Conservation (phyloP, 1,284 basidiomycete genomes). For the Sanghuangporus sanghuang region DNA sequence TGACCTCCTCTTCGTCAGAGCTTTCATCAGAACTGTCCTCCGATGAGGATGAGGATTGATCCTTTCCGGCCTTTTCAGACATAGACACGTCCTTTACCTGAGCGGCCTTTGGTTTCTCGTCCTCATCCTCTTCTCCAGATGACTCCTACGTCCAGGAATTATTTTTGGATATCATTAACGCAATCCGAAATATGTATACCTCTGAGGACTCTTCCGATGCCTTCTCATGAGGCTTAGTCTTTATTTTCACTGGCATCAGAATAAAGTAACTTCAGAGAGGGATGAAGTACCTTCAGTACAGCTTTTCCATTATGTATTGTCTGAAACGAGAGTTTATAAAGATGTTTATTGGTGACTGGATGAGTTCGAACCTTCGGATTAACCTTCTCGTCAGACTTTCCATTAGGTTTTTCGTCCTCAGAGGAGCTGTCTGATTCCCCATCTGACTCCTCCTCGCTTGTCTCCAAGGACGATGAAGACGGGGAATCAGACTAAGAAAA, state of each 20-base stretch:
- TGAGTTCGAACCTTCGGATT: slow-evolving; percentile 14
- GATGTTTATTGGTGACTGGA: not conserved
- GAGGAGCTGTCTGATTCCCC: not conserved
- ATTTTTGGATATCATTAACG: not conserved
- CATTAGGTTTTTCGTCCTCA: not conserved
- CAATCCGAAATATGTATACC: too few relatives aligned
- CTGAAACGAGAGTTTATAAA: too few relatives aligned
- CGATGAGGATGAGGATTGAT: not conserved
- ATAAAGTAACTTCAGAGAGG: not conserved
- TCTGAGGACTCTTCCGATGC: too few relatives aligned
- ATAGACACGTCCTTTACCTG: slow-evolving; percentile 27
- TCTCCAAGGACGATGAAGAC: not conserved
- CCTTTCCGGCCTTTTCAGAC: slow-evolving; percentile 18
- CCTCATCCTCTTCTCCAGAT: slow-evolving; percentile 22
- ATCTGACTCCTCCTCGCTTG: not conserved
- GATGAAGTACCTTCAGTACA: too few relatives aligned
- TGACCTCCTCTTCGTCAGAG: slow-evolving; percentile 19
- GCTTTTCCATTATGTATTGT: too few relatives aligned
- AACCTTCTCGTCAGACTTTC: not conserved
- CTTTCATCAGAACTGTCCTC: slow-evolving; percentile 11
- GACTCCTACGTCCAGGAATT: slow-evolving; percentile 10
- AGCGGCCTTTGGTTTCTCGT: slow-evolving; percentile 35
- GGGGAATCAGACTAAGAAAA: not conserved
- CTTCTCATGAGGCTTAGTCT: not conserved
- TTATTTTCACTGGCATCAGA: not conserved